Evolutionary conservation across 2,329 filamentous ascomycete genomes (phyloP).

Genomic region (Aspergillus nomiae): DNA sequence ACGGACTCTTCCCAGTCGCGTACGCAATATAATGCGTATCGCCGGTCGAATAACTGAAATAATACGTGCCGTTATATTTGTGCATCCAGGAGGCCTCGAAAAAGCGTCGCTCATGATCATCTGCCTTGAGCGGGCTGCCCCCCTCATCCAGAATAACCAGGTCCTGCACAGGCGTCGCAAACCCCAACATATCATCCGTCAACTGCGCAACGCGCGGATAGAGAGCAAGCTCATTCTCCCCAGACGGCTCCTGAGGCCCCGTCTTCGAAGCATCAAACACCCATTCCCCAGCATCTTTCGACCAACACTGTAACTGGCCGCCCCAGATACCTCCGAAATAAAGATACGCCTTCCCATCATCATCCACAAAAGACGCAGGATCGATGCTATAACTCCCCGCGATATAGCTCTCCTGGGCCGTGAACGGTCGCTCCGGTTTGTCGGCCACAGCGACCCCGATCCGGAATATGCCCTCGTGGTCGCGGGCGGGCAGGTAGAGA

Average conservation of each 20-base stretch:
- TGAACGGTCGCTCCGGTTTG: constrained; percentile 70
- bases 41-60: constrained; percentile 77
- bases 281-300: constrained; percentile 48
- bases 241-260: constrained; percentile 62
- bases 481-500: constrained; percentile 75
- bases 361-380: constrained; percentile 74
- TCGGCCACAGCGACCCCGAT: constrained; percentile 71
- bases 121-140: constrained; percentile 58
- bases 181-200: constrained; percentile 65
- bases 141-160: constrained; percentile 67
- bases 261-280: constrained; percentile 60
- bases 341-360: constrained; percentile 64
- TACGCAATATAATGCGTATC: constrained; percentile 76
- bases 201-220: constrained; percentile 68
- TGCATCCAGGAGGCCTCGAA: constrained; percentile 83
- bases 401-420: constrained; percentile 65
- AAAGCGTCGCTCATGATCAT: constrained; percentile 74
- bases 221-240: constrained; percentile 59
- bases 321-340: constrained; percentile 84
- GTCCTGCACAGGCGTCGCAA: constrained; percentile 59
- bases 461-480: constrained; percentile 69
- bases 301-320: constrained; percentile 77
- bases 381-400: constrained; percentile 74
- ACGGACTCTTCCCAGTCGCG: constrained; percentile 64
- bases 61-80: constrained; percentile 69